Conservation (phyloP, 2,329 filamentous ascomycete species). For the Hansfordia pulvinata region DNA sequence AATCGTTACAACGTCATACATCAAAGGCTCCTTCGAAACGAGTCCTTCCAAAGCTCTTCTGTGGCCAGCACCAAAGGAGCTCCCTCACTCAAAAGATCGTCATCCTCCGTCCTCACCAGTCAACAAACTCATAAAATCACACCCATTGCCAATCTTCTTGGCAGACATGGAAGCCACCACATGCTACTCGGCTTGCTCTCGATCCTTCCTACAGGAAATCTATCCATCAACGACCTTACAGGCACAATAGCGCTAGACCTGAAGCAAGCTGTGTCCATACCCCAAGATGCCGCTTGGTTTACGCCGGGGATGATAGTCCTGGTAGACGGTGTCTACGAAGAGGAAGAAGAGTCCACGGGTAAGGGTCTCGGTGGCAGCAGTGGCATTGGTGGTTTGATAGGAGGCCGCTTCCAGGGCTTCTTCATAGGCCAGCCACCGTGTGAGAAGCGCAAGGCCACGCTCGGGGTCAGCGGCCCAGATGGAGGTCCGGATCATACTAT, state of each 20-base stretch:
- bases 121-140: conserved; percentile 77
- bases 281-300: conserved; percentile 82
- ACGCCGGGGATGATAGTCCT: conserved; percentile 92
- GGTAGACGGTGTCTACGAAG: conserved; percentile 91
- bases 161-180: conserved; percentile 72
- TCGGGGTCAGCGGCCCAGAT: conserved; percentile 54
- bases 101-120: conserved; percentile 34
- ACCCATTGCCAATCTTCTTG: conserved; percentile 62
- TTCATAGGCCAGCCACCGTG: conserved; percentile 86
- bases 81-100: conserved; percentile 41
- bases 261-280: conserved; percentile 66
- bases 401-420: conserved; percentile 83
- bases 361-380: conserved; percentile 61
- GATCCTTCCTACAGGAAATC: conserved; percentile 64
- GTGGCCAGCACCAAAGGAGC: conserved; percentile 46
- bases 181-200: conserved; percentile 76
- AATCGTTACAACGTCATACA: conserved; percentile 88
- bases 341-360: conserved; percentile 63
- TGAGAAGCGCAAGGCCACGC: conserved; percentile 66
- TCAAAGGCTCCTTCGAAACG: conserved; percentile 82
- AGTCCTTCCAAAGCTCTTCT: conserved; percentile 76
- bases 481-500: conserved; percentile 47
- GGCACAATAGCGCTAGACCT: conserved; percentile 81
- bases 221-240: conserved; percentile 76
- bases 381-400: conserved; percentile 79